Evolutionary conservation across 306 rosid genomes (phyloP), one percentile per base, ranked within the genome.

Genomic region (Cucurbita moschata): DNA sequence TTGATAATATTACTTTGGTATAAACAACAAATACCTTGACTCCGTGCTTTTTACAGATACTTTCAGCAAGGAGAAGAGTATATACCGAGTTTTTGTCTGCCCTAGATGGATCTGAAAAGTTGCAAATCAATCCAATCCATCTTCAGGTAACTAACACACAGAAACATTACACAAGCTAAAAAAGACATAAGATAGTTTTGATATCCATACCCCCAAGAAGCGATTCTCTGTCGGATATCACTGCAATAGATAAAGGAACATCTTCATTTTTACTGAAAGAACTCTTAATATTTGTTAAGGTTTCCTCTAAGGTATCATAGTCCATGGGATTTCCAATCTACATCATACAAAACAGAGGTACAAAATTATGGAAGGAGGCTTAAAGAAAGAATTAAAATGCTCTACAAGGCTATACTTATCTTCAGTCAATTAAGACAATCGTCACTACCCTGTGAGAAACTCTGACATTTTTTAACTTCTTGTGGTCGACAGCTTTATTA

Each of bases 301-400:
- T 85, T 69, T 88, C 92, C 83, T 86, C 79, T 61, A 94, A 77
- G 75, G 87, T 86, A 79, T 85, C 96, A 77, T 89, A 88, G 75
- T 94, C 87, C 97, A 89, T 79, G 40, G 97, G 99, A 71, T 89
- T 94, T 75, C 99, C 99, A 52, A 89, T 43, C 99, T 94, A 76
- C 79, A 69, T 69, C 44, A 75, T 56, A 71, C 62, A 50, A 65
- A 73, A 67, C 11, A 46, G 30, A 21, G 42, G 51, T 39, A 50
- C 72, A 50, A 54, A 51, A 30, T 58, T 66, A 77, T 74, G 56
- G 64, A 69, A 77, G 52, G 64, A 65, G n/a, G 74, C 35, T 23
- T 64, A 26, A 50, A 39, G 42, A 38, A 78, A 7, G 15, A 74
- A 40, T 62, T 49, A 69, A 42, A 79, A 71, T 7, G 13, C 47